Evolutionary conservation across 495 filamentous ascomycete genomes (phyloP), one percentile per base, ranked within the genome.

Genomic region (Hamigera avellanea): DNA sequence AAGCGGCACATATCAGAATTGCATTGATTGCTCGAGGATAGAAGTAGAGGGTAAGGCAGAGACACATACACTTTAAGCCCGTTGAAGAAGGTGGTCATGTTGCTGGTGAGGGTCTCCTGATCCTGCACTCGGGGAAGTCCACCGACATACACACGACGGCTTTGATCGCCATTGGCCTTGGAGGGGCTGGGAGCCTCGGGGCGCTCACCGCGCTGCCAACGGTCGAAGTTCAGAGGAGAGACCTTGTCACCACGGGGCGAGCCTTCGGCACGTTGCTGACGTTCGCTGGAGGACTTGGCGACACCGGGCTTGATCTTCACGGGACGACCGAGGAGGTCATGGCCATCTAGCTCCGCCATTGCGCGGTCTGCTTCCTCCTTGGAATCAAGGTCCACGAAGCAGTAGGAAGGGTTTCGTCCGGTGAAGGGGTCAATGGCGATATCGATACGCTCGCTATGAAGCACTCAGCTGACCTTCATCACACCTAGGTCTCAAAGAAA

Each of bases 371-470:
- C 76, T 14, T 67, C 45, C n/a, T 73, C 70, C 38, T 64, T 62
- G 19, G 60, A 67, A 14, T 56, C 40, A 35, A 82, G 66, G 44
- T 83, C 77, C 34, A 81, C 70, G 36, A 82, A 83, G 56, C 78
- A 83, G 56, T 81, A 83, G 5, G 76, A 79, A 2, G 77, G 77
- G 50, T 83, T 83, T 10, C 76, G 56, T 30, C 74, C 74, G 15
- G 73, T 78, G 47, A 79, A 74, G 13, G 76, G 74, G 49, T 83
- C 76, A 33, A 79, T 64, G 7, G 75, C 74, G 49, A 82, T 79
- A 48, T 77, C 74, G 40, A 83, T 75, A 26, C 69, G 69, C 49
- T 71, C 65, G 46, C 72, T 66, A 51, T 56, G 43, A 46, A 45
- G 36, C 32, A 37, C 38, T 59, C 36, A 57, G 53, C 48, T 28